Percentiles rank a stretch among this genome's conserved stretches.
Conservation (phyloP, 176 grass and related monocot species). For the Hyparrhenia diplandra region DNA sequence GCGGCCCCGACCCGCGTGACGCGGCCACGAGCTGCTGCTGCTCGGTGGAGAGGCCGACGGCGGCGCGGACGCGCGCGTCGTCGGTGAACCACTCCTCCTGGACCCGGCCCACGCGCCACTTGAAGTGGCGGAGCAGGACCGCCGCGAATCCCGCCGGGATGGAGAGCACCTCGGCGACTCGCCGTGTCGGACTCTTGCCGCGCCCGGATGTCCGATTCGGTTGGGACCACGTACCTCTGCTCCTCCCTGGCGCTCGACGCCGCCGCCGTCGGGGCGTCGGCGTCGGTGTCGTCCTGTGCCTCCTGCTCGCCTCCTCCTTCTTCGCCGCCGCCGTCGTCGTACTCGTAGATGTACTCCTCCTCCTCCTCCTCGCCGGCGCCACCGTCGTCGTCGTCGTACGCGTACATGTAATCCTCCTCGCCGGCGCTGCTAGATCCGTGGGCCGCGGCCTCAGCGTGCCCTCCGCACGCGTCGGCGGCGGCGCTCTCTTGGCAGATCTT, state of each 20-base stretch:
- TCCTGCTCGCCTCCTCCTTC: background rate
- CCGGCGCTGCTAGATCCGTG: no score
- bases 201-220: background rate
- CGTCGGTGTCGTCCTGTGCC: background rate
- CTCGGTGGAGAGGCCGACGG: background rate
- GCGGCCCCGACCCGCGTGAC: no score
- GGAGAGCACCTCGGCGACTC: background rate
- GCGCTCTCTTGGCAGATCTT: background rate
- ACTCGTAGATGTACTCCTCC: background rate
- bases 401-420: background rate
- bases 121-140: background rate
- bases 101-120: background rate
- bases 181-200: background rate
- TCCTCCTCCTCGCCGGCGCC: no score
- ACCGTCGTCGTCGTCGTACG: no score
- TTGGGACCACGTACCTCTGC: background rate
- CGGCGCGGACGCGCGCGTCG: background rate
- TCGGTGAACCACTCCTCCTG: slow-evolving; percentile 29
- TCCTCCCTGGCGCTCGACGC: background rate
- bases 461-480: no score
- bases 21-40: no score
- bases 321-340: background rate
- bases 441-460: no score
- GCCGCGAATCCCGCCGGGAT: background rate
- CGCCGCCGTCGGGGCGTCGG: no score